Base-by-base conservation (phyloP, 768 basidiomycete species). In the Glaciozyma antarctica region DNA sequence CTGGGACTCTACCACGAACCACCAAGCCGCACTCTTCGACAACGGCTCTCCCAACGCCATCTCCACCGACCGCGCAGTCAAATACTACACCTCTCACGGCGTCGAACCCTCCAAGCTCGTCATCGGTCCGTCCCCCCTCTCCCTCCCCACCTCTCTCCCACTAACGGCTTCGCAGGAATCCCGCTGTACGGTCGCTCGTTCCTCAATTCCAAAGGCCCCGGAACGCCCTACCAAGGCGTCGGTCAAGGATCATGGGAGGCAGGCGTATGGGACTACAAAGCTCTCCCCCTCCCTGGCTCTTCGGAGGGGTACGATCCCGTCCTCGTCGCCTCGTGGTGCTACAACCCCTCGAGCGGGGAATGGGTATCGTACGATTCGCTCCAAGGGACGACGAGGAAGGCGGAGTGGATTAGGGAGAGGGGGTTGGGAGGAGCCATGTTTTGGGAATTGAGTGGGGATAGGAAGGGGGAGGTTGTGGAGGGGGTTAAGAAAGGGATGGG, bases 121-220 rank as follows among this genome's bases (percentile, higher is more conserved):
- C 59, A 77, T 98, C 64, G 94, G 79, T 78, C 57, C 15, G 53
- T 61, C 74, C 28, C 57, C 5, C 38, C 38, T 41, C 38, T 15
- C 13, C 38, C 13, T 13, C 38, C n/a, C n/a, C n/a, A n/a, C 38
- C 38, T 41, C 38, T 41, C 38, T 2, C 38, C 12, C 38, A 41
- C 38, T 41, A 41, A 41, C 12, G 28, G 28, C 16, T 9, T n/a
- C 21, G 9, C 65, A 77, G 77, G 94, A 16, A 82, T 98, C 54
- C 95, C 95, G 0, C 81, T 95, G 7, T 99, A 98, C 71, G 95
- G 95, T 1, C 84, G 94, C 30, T 87, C 88, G 49, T 99, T 99
- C 80, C 79, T 84, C 74, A 84, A 86, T 73, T 92, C 92, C 0
- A 77, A 82, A 53, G 94, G 94, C 0, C 88, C 89, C 8, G 91